phyloP scores from a whole-genome alignment of 768 basidiomycete genomes.

The Suillus sp. region DNA sequence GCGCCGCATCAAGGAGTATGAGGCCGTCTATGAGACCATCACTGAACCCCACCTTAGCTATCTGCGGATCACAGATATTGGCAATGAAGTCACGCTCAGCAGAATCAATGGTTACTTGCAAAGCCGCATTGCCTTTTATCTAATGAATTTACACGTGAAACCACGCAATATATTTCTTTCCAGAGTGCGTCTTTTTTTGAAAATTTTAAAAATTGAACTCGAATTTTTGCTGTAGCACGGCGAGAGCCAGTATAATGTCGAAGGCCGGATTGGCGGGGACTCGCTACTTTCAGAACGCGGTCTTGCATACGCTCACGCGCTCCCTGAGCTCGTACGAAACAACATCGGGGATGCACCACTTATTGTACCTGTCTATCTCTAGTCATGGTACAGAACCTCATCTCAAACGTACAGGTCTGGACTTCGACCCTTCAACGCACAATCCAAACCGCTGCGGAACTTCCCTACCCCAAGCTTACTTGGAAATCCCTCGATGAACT shows the following conservation, averaged over 20 bases:
- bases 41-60: constrained; percentile 90
- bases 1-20: constrained; percentile 89
- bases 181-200: constrained; percentile 58
- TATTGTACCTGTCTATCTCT: constrained; percentile 40
- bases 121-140: constrained; percentile 95
- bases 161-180: constrained; percentile 97
- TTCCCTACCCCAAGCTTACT: constrained; percentile 89
- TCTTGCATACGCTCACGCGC: constrained; percentile 78
- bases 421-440: constrained; percentile 96
- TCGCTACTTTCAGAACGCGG: constrained; percentile 84
- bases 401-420: constrained; percentile 72
- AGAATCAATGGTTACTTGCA: constrained; percentile 94
- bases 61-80: constrained; percentile 91
- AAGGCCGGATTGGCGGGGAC: constrained; percentile 98
- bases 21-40: constrained; percentile 94
- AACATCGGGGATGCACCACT: constrained; percentile 88
- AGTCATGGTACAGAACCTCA: neutral
- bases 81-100: constrained; percentile 81
- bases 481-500: constrained; percentile 99
- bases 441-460: constrained; percentile 80
- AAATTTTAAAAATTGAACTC: constrained; percentile 10
- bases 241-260: constrained; percentile 95
- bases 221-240: constrained; percentile 70
- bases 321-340: constrained; percentile 85
- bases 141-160: constrained; percentile 98